phyloP scores from a whole-genome alignment of 1,139 yeast species.

The Blastobotrys ciferrii region DNA sequence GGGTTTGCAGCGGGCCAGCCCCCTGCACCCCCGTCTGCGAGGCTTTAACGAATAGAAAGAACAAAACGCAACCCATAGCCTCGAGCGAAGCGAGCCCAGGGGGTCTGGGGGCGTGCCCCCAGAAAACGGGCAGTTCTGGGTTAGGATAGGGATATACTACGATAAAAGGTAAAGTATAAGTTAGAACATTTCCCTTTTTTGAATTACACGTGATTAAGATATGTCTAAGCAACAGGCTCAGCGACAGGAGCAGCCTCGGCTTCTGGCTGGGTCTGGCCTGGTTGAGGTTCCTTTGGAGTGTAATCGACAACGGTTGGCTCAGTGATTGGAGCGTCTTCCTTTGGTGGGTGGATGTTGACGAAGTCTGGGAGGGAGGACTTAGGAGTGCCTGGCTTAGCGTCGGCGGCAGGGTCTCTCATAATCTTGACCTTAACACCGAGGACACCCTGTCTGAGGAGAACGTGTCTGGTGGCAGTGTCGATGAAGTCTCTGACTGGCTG shows the following conservation, averaged over 20 bases:
- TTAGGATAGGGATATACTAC: too few species aligned
- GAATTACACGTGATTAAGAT: constrained; percentile 7
- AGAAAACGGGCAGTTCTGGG: too few species aligned
- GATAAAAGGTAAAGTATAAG: constrained; percentile 2
- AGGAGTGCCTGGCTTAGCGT: constrained; percentile 81
- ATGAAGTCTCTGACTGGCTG: constrained; percentile 99
- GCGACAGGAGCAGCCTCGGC: constrained; percentile 23
- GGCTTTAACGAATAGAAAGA: too few species aligned
- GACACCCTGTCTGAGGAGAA: constrained; percentile 99
- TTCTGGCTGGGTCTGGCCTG: constrained; percentile 26
- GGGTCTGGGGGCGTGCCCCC: too few species aligned
- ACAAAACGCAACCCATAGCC: too few species aligned
- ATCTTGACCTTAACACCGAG: constrained; percentile 99
- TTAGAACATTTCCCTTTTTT: constrained; percentile 7
- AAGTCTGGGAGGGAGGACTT: constrained; percentile 85
- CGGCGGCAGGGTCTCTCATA: constrained; percentile 97
- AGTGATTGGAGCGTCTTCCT: constrained; percentile 88
- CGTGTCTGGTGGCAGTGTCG: constrained; percentile 99
- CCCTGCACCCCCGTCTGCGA: too few species aligned
- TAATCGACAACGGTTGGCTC: constrained; percentile 69
- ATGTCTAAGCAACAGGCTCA: constrained; percentile 15
- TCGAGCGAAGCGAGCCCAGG: too few species aligned
- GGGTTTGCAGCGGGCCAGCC: too few species aligned
- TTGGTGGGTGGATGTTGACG: constrained; percentile 92
- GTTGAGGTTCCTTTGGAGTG: constrained; percentile 31